These are phyloP conservation scores for Lentinula lateritia DNA, from an alignment of 768 basidiomycete genomes.

Conservation along the genomic window DNA sequence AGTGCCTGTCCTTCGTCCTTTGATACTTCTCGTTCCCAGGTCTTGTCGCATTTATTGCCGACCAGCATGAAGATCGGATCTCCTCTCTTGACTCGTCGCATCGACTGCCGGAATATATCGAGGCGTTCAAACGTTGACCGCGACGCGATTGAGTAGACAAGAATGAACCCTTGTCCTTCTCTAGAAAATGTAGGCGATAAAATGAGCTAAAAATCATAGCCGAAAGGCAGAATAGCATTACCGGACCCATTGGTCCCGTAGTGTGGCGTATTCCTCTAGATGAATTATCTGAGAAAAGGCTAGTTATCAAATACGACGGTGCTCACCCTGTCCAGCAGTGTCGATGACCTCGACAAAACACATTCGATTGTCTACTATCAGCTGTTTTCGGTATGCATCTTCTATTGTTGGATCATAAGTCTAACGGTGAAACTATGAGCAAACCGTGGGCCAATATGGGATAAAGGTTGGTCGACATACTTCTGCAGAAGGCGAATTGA, in stretches of 20 bases:
- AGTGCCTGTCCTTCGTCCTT: slow-evolving; percentile 82
- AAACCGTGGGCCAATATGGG: slow-evolving; percentile 11
- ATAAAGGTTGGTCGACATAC: slow-evolving; percentile 27
- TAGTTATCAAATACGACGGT: slow-evolving; percentile 9
- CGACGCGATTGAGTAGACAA: slow-evolving; percentile 96
- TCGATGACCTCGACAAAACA: slow-evolving; percentile 97
- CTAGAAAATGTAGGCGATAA: slow-evolving; percentile 30
- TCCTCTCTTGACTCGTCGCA: slow-evolving; percentile 82
- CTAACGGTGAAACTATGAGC: slow-evolving; percentile 30
- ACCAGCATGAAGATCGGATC: slow-evolving; percentile 90
- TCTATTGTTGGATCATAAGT: slow-evolving; percentile 99
- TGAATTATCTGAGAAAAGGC: slow-evolving; percentile 2
- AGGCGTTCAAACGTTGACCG: slow-evolving; percentile 87
- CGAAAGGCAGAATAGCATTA: slow-evolving; percentile 32
- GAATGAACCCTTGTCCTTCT: slow-evolving; percentile 96
- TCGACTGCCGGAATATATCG: slow-evolving; percentile 85
- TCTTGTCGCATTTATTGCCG: slow-evolving; percentile 94
- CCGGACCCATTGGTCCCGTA: slow-evolving; percentile 98
- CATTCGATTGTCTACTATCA: slow-evolving; percentile 92
- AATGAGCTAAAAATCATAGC: background rate
- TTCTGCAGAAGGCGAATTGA: slow-evolving; percentile 35
- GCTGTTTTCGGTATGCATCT: slow-evolving; percentile 93
- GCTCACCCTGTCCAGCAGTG: slow-evolving; percentile 92
- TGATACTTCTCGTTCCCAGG: slow-evolving; percentile 86
- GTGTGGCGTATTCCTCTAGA: slow-evolving; percentile 92